phyloP scores from a whole-genome alignment of 306 rosid genomes.

The Castanea crenata region DNA sequence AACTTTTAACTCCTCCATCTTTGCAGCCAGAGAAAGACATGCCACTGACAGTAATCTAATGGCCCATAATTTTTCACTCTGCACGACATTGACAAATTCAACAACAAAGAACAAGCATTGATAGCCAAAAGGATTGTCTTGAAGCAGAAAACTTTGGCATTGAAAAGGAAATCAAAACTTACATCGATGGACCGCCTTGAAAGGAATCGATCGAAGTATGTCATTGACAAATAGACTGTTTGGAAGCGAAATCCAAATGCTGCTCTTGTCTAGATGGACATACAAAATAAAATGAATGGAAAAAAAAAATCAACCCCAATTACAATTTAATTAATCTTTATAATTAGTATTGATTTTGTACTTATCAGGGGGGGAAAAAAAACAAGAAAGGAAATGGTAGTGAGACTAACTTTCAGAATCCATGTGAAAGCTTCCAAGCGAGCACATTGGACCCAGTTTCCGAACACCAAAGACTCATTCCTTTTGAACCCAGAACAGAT shows the following conservation, averaged over 20 bases:
- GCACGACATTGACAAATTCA: constrained; percentile 25
- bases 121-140: not conserved
- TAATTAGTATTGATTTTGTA: too few relatives aligned
- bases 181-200: constrained; percentile 51
- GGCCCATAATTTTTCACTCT: constrained; percentile 68
- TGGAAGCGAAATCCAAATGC: constrained; percentile 63
- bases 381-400: constrained; percentile 4
- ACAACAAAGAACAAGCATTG: constrained; percentile 6
- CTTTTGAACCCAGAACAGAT: constrained; percentile 38
- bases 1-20: constrained; percentile 65
- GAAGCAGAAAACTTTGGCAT: not conserved
- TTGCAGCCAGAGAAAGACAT: constrained; percentile 75
- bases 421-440: constrained; percentile 70
- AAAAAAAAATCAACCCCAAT: constrained; percentile 1
- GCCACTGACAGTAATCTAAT: constrained; percentile 64
- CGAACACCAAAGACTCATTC: constrained; percentile 34
- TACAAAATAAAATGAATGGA: not conserved
- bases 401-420: constrained; percentile 67
- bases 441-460: constrained; percentile 38
- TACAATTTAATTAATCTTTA: constrained; percentile 16
- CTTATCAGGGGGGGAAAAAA: constrained; percentile 10
- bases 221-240: constrained; percentile 78
- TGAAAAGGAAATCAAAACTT: constrained; percentile 21
- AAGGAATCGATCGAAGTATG: constrained; percentile 82
- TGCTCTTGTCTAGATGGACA: constrained; percentile 51